Evolutionary conservation across 768 basidiomycete genomes (phyloP).

Genomic region (Rhodotorula toruloides): DNA sequence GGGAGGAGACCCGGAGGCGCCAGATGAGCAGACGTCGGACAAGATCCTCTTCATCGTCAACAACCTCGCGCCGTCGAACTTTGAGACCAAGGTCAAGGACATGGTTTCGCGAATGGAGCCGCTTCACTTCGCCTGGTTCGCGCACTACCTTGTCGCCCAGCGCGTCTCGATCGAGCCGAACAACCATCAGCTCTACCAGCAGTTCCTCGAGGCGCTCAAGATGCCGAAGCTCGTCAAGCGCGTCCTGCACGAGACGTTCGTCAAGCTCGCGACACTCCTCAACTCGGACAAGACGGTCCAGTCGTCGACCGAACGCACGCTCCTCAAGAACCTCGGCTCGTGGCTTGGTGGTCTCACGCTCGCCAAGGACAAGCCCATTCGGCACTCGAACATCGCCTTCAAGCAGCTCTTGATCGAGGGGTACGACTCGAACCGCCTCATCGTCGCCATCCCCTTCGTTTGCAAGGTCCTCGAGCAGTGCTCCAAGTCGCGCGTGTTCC

Average conservation of each 20-base stretch:
- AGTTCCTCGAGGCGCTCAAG: conserved; percentile 80
- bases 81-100: conserved; percentile 77
- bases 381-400: conserved; percentile 86
- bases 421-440: conserved; percentile 80
- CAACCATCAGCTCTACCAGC: conserved; percentile 90
- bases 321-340: conserved; percentile 86
- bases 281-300: conserved; percentile 88
- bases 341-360: conserved; percentile 94
- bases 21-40: conserved; percentile 83
- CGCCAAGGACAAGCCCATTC: conserved; percentile 86
- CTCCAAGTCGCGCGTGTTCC: conserved; percentile 83
- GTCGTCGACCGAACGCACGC: conserved; percentile 73
- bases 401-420: conserved; percentile 97
- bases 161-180: conserved; percentile 94
- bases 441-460: conserved; percentile 94
- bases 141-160: conserved; percentile 93
- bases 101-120: conserved; percentile 81
- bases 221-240: conserved; percentile 63
- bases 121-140: conserved; percentile 86
- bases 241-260: conserved; percentile 87
- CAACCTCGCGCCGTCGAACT: conserved; percentile 90
- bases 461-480: conserved; percentile 94
- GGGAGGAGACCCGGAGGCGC: conserved; percentile 59
- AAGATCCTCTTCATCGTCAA: conserved; percentile 96
- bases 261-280: conserved; percentile 75